These are phyloP conservation scores for Ustilago lituana DNA, from an alignment of 1,284 basidiomycete genomes.

Conservation along the genomic window DNA sequence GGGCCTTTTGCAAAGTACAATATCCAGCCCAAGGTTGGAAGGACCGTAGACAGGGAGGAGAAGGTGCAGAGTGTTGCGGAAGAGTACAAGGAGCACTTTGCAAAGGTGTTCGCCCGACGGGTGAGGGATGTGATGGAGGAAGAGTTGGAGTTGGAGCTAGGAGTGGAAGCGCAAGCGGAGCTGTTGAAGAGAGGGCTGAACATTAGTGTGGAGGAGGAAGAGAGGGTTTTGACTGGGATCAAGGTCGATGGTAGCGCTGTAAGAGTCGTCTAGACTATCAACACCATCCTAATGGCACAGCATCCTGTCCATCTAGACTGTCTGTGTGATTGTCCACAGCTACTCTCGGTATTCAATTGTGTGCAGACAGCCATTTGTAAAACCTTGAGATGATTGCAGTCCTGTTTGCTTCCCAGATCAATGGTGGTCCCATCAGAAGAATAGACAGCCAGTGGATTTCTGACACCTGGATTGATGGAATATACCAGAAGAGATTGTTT, in stretches of 20 bases:
- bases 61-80: conserved; percentile 12
- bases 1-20: conserved; percentile 18
- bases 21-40: neutral
- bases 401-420: too few relatives aligned
- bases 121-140: neutral
- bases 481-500: too few relatives aligned
- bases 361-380: too few relatives aligned
- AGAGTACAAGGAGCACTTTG: conserved; percentile 19
- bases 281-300: too few relatives aligned
- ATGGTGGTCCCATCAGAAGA: too few relatives aligned
- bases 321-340: too few relatives aligned
- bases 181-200: neutral
- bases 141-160: conserved; percentile 19
- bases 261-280: neutral
- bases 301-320: too few relatives aligned
- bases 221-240: conserved; percentile 4
- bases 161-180: neutral
- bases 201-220: conserved; percentile 1
- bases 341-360: too few relatives aligned
- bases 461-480: too few relatives aligned
- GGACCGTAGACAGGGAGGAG: neutral
- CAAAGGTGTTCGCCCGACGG: conserved; percentile 20
- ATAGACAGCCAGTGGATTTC: too few relatives aligned
- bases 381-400: too few relatives aligned
- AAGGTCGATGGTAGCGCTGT: conserved; percentile 16